These are phyloP conservation scores for Penicillium ochrochloron DNA, from an alignment of 495 filamentous ascomycete genomes.

Conservation along the genomic window DNA sequence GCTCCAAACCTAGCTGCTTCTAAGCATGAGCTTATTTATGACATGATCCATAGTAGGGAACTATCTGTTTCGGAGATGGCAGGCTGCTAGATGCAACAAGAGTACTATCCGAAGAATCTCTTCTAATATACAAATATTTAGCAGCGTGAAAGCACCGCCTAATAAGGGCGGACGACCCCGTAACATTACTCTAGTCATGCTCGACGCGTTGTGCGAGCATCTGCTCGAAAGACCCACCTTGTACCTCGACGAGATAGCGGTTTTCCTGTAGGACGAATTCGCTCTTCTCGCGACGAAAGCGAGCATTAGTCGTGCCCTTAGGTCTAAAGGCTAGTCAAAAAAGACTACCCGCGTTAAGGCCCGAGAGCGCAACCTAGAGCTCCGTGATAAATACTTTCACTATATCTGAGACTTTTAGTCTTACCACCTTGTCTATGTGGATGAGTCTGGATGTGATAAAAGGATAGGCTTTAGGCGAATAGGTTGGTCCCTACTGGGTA, in stretches of 20 bases:
- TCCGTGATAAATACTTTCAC: constrained; percentile 42
- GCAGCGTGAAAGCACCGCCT: constrained; percentile 26
- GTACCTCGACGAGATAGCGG: constrained; percentile 31
- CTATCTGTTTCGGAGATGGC: too few relatives aligned
- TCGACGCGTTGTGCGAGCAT: constrained; percentile 24
- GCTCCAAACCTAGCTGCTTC: too few relatives aligned
- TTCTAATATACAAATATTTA: constrained; percentile 16
- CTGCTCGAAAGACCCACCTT: constrained; percentile 24
- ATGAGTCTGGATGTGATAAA: constrained; percentile 14
- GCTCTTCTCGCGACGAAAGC: background rate
- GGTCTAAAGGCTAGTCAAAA: constrained; percentile 21
- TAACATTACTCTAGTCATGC: background rate
- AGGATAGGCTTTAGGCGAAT: constrained; percentile 24
- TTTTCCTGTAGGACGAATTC: constrained; percentile 29
- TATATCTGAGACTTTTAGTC: constrained; percentile 36
- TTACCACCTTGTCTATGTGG: constrained; percentile 10
- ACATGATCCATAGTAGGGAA: too few relatives aligned
- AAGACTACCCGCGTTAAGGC: constrained; percentile 20
- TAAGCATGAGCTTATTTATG: too few relatives aligned
- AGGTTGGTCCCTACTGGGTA: constrained; percentile 30
- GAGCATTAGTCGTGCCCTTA: constrained; percentile 1
- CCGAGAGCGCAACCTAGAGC: constrained; percentile 32
- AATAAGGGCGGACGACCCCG: constrained; percentile 7
- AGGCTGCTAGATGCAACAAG: too few relatives aligned
- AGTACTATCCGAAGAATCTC: too few relatives aligned